Conservation (phyloP, 2,329 filamentous ascomycete species). For the Neofusicoccum sp. region DNA sequence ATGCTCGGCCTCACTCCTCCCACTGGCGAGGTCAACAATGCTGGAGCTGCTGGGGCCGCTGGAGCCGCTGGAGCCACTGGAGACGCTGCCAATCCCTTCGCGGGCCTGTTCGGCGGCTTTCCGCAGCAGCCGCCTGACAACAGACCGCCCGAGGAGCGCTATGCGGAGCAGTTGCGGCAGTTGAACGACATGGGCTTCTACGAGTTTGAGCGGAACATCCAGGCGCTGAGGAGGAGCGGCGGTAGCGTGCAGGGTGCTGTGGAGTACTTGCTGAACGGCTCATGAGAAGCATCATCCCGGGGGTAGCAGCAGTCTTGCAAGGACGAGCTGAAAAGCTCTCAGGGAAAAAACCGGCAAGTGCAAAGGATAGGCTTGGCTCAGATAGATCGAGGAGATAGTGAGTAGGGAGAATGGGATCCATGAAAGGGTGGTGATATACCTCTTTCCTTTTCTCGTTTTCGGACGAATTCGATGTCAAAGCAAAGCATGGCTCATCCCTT, state of each 20-base stretch:
- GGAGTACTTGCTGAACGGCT: constrained; percentile 62
- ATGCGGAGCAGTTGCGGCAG: constrained; percentile 85
- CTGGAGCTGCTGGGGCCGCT: constrained; percentile 43
- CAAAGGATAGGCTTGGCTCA: background rate
- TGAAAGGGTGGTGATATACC: constrained; percentile 5
- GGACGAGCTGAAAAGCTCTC: no score
- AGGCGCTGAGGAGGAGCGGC: constrained; percentile 82
- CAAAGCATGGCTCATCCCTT: background rate
- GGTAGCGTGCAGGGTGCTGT: constrained; percentile 93
- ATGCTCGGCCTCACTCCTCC: constrained; percentile 55
- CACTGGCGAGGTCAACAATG: constrained; percentile 39
- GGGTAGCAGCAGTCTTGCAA: background rate
- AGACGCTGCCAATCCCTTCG: constrained; percentile 41
- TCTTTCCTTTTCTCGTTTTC: background rate
- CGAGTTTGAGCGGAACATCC: constrained; percentile 92
- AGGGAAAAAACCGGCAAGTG: background rate
- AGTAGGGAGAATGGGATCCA: background rate
- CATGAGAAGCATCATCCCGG: background rate
- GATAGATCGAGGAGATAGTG: background rate
- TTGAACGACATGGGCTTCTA: constrained; percentile 99
- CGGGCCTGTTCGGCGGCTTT: constrained; percentile 43
- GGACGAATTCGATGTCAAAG: background rate
- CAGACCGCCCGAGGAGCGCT: constrained; percentile 89
- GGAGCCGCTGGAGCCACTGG: constrained; percentile 45
- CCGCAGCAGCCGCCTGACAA: constrained; percentile 66